A percentile compares a stretch with the other conserved stretches of the same genome.
Evolutionary conservation across 805 yeast species (phyloP).

Genomic region (Candida manassasensis): DNA sequence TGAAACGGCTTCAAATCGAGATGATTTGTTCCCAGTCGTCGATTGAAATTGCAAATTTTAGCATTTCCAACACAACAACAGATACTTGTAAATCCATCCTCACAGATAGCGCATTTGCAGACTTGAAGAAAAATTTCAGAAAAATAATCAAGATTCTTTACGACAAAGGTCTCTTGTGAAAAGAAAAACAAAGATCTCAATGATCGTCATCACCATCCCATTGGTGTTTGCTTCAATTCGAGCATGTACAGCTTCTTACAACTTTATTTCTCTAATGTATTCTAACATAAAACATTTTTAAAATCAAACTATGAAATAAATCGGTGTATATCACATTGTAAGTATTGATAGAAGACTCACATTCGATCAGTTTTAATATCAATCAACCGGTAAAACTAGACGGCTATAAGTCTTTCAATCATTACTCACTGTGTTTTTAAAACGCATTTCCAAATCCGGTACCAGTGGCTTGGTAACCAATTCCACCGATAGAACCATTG

Average conservation of each 20-base stretch:
- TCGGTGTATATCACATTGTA: background rate
- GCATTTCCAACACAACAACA: background rate
- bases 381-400: background rate
- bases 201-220: too few relatives aligned
- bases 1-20: constrained; percentile 12
- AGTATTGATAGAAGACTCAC: background rate
- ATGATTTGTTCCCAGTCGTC: constrained; percentile 18
- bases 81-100: constrained; percentile 14
- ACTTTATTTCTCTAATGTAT: constrained; percentile 3
- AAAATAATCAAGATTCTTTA: constrained; percentile 8
- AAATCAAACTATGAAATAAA: constrained; percentile 3
- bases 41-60: constrained; percentile 13
- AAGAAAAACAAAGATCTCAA: too few relatives aligned
- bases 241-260: too few relatives aligned
- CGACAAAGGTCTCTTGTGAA: background rate
- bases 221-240: too few relatives aligned
- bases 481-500: constrained; percentile 46
- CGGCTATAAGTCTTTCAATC: background rate
- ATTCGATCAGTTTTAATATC: background rate
- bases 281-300: constrained; percentile 1
- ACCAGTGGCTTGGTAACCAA: constrained; percentile 34
- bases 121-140: constrained; percentile 14
- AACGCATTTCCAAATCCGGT: constrained; percentile 60
- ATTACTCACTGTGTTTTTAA: constrained; percentile 10
- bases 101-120: constrained; percentile 11